Base-by-base conservation (phyloP, 805 yeast genomes). In the Candida methanosorbosa region DNA sequence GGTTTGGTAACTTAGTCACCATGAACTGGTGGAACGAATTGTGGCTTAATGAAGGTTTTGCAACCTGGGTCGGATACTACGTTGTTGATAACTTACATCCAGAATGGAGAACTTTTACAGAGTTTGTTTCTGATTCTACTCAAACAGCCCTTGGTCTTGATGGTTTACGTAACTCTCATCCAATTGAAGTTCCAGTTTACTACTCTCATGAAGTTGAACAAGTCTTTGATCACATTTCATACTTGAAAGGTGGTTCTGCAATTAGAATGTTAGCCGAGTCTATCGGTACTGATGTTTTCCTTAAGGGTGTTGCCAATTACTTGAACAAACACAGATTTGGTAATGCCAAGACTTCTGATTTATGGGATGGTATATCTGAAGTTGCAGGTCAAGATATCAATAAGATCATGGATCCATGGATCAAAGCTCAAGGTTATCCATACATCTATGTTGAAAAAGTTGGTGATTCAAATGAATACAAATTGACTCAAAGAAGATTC, bases 1-100 rank as follows among this genome's bases (percentile, higher is more conserved):
- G 94, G 94, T 85, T 84, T 49, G 94, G 95, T 40, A 80, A 85
- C 59, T 69, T 83, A 46, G 92, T 85, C 43, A 85, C 94, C 29
- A 84, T 84, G 94, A 79, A 82, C 48, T 85, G 92, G 85, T 84
- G 95, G 95, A 87, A 84, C 54, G 90, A 83, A 44, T 67, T 84
- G 45, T 84, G 94, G 94, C 71, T 84, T 43, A 84, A 84, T 54
- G 94, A 84, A 62, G 90, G 92, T 27, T 84, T 84, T 59, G 95
- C 94, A 14, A 85, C 94, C 24, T 84, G 86, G 79, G 82, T 81
- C 60, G 81, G 85, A 1, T 81, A 73, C 70, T 64, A 69, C 39
- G 80, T 90, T 15, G 77, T 79, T 37, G 75, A 81, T 51, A 64
- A 70, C 45, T 70, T 84, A 48, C 78, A 72, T 55, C 88, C 90